A percentile compares a stretch with the other conserved stretches of the same genome.
phyloP scores from a whole-genome alignment of 108 stramenopile genomes.

The Nannochloropsis granulata region DNA sequence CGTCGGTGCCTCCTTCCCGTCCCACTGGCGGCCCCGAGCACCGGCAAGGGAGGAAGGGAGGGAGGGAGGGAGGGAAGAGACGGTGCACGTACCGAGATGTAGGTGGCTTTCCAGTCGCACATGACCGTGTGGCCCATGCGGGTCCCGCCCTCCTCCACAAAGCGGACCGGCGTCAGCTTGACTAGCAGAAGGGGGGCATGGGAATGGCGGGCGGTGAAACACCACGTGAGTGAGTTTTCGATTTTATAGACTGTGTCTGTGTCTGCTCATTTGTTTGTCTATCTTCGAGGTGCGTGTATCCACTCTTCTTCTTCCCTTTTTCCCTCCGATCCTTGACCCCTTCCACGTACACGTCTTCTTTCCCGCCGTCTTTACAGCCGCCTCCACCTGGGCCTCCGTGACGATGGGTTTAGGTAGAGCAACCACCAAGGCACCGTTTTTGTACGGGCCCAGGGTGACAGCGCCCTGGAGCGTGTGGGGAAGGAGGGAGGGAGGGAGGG shows the following conservation, averaged over 20 bases:
- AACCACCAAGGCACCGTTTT: neutral
- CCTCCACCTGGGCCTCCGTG: neutral
- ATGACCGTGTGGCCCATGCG: slow-evolving; percentile 26
- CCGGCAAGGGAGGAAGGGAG: neutral
- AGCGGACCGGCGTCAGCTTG: slow-evolving; percentile 15
- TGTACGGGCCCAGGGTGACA: neutral
- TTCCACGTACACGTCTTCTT: neutral
- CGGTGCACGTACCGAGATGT: neutral
- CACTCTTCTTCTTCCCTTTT: neutral
- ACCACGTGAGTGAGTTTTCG: neutral
- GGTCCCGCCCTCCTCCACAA: slow-evolving; percentile 26
- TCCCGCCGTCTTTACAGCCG: neutral
- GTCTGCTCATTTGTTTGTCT: neutral
- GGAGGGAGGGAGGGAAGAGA: neutral
- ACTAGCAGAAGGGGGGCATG: neutral
- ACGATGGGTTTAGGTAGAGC: neutral
- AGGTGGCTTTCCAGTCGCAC: slow-evolving; percentile 20
- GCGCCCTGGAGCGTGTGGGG: neutral
- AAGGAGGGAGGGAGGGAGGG: neutral
- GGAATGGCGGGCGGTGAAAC: neutral
- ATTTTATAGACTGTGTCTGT: too few species aligned
- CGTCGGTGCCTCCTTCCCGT: too few species aligned
- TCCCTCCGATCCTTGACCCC: neutral
- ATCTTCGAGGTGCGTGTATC: neutral
- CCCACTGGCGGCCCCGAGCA: too few species aligned